These are phyloP conservation scores for Thraustochytrium sp. DNA, from an alignment of 352 stramenopile species.

Conservation along the genomic window DNA sequence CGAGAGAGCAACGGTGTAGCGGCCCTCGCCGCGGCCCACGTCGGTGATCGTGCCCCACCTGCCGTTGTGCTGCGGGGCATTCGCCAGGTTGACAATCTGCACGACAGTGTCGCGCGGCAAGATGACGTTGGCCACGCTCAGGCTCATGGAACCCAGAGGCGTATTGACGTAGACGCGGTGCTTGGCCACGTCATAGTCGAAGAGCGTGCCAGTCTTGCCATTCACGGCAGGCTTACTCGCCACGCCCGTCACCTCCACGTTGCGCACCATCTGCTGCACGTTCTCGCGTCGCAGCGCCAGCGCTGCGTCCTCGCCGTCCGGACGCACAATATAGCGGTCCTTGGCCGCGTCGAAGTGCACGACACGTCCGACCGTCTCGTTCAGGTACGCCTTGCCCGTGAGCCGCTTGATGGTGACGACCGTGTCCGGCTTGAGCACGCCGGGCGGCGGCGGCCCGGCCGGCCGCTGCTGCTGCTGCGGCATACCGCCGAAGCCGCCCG, in stretches of 20 bases:
- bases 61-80: slow-evolving; percentile 32
- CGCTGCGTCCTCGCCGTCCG: background rate
- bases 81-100: background rate
- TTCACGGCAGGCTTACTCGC: slow-evolving; percentile 4
- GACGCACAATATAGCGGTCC: background rate
- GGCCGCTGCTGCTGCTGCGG: background rate
- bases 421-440: background rate
- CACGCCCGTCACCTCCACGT: slow-evolving; percentile 3
- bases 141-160: background rate
- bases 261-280: slow-evolving; percentile 3
- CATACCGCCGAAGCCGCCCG: background rate
- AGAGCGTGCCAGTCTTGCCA: slow-evolving; percentile 12
- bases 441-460: background rate
- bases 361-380: background rate
- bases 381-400: background rate
- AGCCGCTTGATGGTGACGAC: slow-evolving; percentile 15
- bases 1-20: slow-evolving; percentile 19
- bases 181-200: slow-evolving; percentile 12
- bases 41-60: slow-evolving; percentile 36
- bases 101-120: slow-evolving; percentile 24
- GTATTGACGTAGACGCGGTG: background rate
- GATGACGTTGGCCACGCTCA: slow-evolving; percentile 1
- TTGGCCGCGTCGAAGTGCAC: background rate
- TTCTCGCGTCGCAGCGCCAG: slow-evolving; percentile 33
- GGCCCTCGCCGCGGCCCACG: background rate